A percentile compares a stretch with the other conserved stretches of the same genome.
phyloP scores from a whole-genome alignment of 257 asterid genomes.

The Hygrophila difformis region DNA sequence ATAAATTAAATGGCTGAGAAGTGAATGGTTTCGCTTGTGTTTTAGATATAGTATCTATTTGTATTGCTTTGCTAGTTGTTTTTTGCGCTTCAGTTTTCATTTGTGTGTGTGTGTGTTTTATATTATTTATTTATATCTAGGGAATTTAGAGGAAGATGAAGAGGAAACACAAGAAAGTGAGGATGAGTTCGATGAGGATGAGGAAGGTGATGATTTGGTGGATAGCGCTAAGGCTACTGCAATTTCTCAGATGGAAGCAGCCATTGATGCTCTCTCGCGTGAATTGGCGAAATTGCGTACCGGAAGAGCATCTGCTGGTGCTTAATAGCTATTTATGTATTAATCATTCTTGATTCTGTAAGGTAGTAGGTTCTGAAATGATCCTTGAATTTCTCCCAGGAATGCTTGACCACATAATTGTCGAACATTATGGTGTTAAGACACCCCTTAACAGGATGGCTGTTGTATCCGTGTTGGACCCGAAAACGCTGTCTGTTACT shows the following conservation, averaged over 20 bases:
- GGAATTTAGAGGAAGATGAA: slow-evolving; percentile 34
- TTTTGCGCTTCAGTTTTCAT: too few species aligned
- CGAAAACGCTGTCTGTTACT: slow-evolving; percentile 76
- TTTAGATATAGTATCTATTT: too few species aligned
- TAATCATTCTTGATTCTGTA: too few species aligned
- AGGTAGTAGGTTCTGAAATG: neutral
- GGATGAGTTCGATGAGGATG: slow-evolving; percentile 33
- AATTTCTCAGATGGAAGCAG: slow-evolving; percentile 69
- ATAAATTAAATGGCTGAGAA: too few species aligned
- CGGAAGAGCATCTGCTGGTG: slow-evolving; percentile 88
- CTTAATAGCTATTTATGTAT: neutral
- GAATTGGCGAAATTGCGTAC: slow-evolving; percentile 82
- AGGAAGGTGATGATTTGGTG: slow-evolving; percentile 35
- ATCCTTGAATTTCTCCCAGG: slow-evolving; percentile 35
- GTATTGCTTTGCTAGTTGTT: too few species aligned
- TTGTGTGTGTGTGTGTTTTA: too few species aligned
- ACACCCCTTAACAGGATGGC: slow-evolving; percentile 84
- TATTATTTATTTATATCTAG: slow-evolving; percentile 11
- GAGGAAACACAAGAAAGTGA: slow-evolving; percentile 36
- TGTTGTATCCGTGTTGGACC: slow-evolving; percentile 75
- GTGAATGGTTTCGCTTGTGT: too few species aligned
- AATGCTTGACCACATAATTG: slow-evolving; percentile 92
- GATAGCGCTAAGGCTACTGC: slow-evolving; percentile 43
- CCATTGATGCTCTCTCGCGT: slow-evolving; percentile 75
- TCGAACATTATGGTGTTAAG: slow-evolving; percentile 64